phyloP scores from a whole-genome alignment of 495 filamentous ascomycete species.

The Sabuloglossum arenarium region DNA sequence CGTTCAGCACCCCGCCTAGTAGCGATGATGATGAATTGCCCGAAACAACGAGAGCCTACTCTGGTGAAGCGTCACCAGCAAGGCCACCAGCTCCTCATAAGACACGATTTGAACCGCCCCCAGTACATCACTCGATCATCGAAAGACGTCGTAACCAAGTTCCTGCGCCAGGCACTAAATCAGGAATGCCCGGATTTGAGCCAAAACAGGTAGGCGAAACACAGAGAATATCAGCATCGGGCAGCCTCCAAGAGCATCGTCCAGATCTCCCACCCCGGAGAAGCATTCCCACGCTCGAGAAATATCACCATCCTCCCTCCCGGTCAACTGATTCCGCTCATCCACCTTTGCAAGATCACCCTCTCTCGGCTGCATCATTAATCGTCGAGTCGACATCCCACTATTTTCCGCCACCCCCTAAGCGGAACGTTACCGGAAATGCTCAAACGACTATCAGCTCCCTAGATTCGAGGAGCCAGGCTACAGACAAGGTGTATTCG shows the following conservation, averaged over 20 bases:
- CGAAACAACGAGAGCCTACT: background rate
- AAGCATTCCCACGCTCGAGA: constrained; percentile 8
- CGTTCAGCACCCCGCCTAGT: constrained; percentile 77
- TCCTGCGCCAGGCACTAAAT: background rate
- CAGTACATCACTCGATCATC: constrained; percentile 25
- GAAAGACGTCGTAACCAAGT: constrained; percentile 1
- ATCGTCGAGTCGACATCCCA: background rate
- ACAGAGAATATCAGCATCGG: constrained; percentile 10
- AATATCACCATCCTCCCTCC: background rate
- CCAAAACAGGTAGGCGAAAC: background rate
- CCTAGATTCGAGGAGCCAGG: constrained; percentile 6
- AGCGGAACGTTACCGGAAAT: constrained; percentile 12
- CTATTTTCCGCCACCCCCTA: constrained; percentile 22
- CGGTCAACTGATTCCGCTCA: background rate
- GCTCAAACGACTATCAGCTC: background rate
- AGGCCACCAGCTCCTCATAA: background rate
- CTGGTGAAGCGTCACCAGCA: background rate
- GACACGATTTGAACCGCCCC: constrained; percentile 25
- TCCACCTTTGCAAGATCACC: background rate
- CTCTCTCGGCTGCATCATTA: background rate
- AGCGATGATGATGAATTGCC: constrained; percentile 26
- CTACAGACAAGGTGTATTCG: background rate
- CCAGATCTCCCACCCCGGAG: constrained; percentile 41
- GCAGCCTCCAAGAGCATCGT: constrained; percentile 26
- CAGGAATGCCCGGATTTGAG: background rate